phyloP scores from a whole-genome alignment of 352 stramenopile species.

The Phytophthora citrophthora region DNA sequence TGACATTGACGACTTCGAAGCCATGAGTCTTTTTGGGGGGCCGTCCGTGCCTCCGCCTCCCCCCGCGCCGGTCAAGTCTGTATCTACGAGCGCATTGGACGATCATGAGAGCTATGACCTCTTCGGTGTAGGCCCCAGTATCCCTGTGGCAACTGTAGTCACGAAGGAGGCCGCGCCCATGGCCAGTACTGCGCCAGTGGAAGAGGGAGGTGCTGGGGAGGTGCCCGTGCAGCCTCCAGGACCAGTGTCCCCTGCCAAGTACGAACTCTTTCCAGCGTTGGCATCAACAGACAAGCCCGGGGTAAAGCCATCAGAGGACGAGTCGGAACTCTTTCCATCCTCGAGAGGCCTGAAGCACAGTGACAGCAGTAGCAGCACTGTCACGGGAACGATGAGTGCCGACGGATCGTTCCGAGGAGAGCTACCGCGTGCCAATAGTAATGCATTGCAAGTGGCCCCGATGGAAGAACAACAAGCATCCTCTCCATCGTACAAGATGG shows the following conservation, averaged over 20 bases:
- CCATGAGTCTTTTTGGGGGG: conserved; percentile 28
- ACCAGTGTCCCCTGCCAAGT: conserved; percentile 35
- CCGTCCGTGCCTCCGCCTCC: conserved; percentile 8
- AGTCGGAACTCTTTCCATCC: conserved; percentile 42
- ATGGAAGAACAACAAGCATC: conserved; percentile 18
- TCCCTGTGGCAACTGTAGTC: conserved; percentile 17
- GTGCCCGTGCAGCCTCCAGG: conserved; percentile 20
- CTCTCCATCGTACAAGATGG: conserved; percentile 65
- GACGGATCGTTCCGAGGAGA: conserved; percentile 15
- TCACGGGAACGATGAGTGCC: conserved; percentile 6
- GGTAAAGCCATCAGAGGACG: conserved; percentile 3
- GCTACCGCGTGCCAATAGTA: conserved; percentile 22
- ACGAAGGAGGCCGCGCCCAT: conserved; percentile 23
- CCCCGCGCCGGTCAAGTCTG: conserved; percentile 23
- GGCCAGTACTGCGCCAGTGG: conserved; percentile 35
- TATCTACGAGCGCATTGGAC: conserved; percentile 28
- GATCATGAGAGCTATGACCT: conserved; percentile 43
- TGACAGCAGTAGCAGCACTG: conserved; percentile 26
- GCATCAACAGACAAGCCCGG: conserved; percentile 20
- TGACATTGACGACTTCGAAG: conserved; percentile 29
- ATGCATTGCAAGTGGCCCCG: conserved; percentile 9
- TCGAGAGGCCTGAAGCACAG: conserved; percentile 19
- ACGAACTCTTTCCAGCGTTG: conserved; percentile 51
- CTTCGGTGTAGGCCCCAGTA: conserved; percentile 25
- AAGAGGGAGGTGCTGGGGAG: conserved; percentile 36